Evolutionary conservation across 2,329 filamentous ascomycete species (phyloP), one percentile per base, ranked within the genome.

Genomic region (Apiospora phragmitis): DNA sequence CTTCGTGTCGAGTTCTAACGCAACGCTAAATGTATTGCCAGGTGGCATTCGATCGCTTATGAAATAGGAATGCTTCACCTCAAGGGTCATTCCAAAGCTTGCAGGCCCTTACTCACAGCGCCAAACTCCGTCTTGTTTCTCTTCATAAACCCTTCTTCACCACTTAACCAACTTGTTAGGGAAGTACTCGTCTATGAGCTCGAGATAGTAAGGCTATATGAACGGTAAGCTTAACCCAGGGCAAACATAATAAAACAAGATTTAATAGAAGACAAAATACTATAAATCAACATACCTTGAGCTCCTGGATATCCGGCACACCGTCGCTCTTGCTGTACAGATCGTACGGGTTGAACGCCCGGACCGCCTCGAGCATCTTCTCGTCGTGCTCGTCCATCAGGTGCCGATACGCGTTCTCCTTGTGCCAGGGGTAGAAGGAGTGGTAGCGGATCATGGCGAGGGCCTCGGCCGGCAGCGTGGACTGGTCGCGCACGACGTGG

Each of bases 371-470:
- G 76, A 97, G 84, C 91, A 97, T 94, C 76, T 88, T 87, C 80
- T 91, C 83, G 76, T 97, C 94, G 79, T 94, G 92, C 72, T 92
- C 90, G 80, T 92, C 88, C 94, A 97, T 97, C 81, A 97, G 88
- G 82, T 94, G 90, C 72, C 83, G 82, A 83, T 97, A 97, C 8
- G 93, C 94, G 69, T 91, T 92, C 80, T 92, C 91, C 72, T 87
- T 89, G 83, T 97, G 94, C 94, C 94, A 97, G 21, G 94, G 92
- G 83, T 97, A 97, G 83, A 97, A 97, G 7, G 91, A 94, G 83
- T 97, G 94, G 83, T 97, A 97, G 70, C 94, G 87, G 80, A 97
- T 96, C 93, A 97, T 97, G 72, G 94, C 94, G 14, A 97, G 87
- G 0, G 92, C 93, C 86, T 97, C 94, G 65, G 88, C 86, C 0